Evolutionary conservation across 2,329 filamentous ascomycete genomes (phyloP).

Genomic region (Fusarium sp.): DNA sequence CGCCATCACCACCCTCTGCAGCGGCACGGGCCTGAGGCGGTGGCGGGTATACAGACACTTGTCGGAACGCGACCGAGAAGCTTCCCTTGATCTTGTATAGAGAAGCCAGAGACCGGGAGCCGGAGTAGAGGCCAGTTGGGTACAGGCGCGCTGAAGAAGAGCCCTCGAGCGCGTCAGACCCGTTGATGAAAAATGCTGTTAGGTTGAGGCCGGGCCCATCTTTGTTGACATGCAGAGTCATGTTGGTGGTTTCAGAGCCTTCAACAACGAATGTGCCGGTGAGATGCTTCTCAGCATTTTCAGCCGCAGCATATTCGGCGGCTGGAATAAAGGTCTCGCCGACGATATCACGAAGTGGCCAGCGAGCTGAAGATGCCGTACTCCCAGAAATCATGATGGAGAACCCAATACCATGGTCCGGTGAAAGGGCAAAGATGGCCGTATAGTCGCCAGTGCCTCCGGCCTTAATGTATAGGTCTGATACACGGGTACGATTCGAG

Average conservation of each 20-base stretch:
- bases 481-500: constrained; percentile 26
- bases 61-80: constrained; percentile 4
- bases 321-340: constrained; percentile 36
- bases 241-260: constrained; percentile 14
- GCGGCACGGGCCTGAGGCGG: not conserved
- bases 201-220: constrained; percentile 24
- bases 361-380: constrained; percentile 28
- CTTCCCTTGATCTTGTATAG: not conserved
- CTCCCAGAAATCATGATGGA: constrained; percentile 44
- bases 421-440: constrained; percentile 18
- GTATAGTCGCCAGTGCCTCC: constrained; percentile 30
- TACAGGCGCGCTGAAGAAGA: not conserved
- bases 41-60: not conserved
- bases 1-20: constrained; percentile 7
- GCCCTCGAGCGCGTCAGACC: not conserved
- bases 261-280: constrained; percentile 32
- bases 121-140: constrained; percentile 1
- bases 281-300: constrained; percentile 33
- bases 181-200: constrained; percentile 6
- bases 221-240: constrained; percentile 32
- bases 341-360: constrained; percentile 28
- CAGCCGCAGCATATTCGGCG: constrained; percentile 33
- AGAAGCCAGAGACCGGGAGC: not conserved
- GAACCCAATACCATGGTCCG: constrained; percentile 40
- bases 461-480: constrained; percentile 36